These are phyloP conservation scores for Ceratobasidium sp. DNA, from an alignment of 1,284 basidiomycete species.

Conservation along the genomic window DNA sequence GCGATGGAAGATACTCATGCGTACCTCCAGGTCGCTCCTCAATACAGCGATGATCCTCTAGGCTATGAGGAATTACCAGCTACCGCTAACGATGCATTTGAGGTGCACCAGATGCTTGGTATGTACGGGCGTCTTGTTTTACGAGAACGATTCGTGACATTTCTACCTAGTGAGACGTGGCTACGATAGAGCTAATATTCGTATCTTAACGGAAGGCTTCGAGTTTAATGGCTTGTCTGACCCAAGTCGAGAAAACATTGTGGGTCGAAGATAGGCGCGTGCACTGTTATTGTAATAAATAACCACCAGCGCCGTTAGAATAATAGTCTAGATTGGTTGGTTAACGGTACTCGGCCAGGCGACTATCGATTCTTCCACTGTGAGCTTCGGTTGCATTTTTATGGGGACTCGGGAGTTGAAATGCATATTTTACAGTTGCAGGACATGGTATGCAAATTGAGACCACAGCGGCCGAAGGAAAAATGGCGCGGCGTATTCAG, in stretches of 20 bases:
- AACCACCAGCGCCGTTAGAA: background rate
- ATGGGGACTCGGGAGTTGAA: background rate
- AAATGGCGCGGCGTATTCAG: background rate
- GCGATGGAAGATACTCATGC: too few species aligned
- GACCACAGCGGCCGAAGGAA: background rate
- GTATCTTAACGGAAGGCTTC: background rate
- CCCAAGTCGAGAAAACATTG: background rate
- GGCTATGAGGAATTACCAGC: too few species aligned
- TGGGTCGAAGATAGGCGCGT: background rate
- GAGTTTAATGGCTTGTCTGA: background rate
- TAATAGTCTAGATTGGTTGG: conserved; percentile 4
- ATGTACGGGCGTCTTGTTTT: too few species aligned
- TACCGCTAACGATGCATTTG: too few species aligned
- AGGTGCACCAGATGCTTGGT: too few species aligned
- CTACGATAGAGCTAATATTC: background rate
- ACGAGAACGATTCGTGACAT: too few species aligned
- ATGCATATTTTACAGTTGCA: background rate
- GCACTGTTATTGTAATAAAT: background rate
- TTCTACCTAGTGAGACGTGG: background rate
- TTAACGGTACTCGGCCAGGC: background rate
- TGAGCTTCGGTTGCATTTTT: background rate
- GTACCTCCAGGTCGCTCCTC: too few species aligned
- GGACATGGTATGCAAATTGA: background rate
- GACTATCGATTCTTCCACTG: conserved; percentile 6
- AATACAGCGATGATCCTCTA: too few species aligned